Conservation (phyloP, 192 early-diverging fungal genomes). For the Bifiguratus adelaidae region DNA sequence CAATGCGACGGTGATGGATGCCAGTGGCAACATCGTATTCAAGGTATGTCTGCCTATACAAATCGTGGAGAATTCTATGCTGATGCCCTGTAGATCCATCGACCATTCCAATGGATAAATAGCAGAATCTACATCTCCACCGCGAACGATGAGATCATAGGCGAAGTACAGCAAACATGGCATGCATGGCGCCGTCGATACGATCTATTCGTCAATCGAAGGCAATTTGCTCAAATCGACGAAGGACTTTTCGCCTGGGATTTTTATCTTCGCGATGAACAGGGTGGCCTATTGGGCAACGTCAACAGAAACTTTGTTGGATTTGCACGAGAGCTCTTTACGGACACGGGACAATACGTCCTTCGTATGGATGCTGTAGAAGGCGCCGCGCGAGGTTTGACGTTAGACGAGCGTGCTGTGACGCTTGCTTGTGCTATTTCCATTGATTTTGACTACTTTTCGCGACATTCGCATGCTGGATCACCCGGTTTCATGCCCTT, state of each 20-base stretch:
- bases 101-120: slow-evolving; percentile 74
- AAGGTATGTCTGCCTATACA: slow-evolving; percentile 11
- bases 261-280: slow-evolving; percentile 55
- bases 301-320: slow-evolving; percentile 77
- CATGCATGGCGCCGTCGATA: slow-evolving; percentile 71
- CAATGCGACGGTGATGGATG: slow-evolving; percentile 63
- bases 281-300: slow-evolving; percentile 35
- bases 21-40: slow-evolving; percentile 57
- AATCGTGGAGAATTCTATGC: too few species aligned
- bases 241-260: slow-evolving; percentile 68
- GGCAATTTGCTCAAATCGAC: slow-evolving; percentile 63
- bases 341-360: slow-evolving; percentile 77
- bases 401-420: slow-evolving; percentile 72
- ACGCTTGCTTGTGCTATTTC: slow-evolving; percentile 72
- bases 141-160: slow-evolving; percentile 49
- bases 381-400: slow-evolving; percentile 33
- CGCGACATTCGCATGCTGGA: slow-evolving; percentile 49
- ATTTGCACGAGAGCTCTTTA: slow-evolving; percentile 76
- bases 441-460: slow-evolving; percentile 87
- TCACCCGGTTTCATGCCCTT: slow-evolving; percentile 27
- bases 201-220: slow-evolving; percentile 56
- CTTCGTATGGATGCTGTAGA: slow-evolving; percentile 59
- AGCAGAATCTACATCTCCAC: slow-evolving; percentile 57
- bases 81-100: too few species aligned
- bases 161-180: slow-evolving; percentile 82